phyloP scores from a whole-genome alignment of 345 rosid genomes.

The Firmiana major region DNA sequence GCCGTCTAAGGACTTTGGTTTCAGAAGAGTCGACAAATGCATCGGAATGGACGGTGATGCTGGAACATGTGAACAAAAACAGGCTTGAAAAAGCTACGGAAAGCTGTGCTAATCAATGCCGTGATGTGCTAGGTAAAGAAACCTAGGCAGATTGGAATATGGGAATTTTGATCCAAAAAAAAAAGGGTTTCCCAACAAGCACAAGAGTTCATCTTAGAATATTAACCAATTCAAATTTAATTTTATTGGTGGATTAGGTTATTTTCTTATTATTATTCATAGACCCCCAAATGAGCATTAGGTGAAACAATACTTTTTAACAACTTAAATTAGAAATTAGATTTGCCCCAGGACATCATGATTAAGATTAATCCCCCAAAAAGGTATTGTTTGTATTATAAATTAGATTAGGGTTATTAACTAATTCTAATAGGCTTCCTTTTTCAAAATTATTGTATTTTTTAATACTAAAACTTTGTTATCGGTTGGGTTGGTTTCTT shows the following conservation, averaged over 20 bases:
- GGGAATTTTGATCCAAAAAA: neutral
- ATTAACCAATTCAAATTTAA: too few relatives aligned
- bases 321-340: neutral
- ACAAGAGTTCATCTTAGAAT: too few relatives aligned
- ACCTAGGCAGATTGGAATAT: neutral
- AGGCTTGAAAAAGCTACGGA: neutral
- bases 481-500: neutral
- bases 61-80: neutral
- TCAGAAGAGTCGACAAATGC: neutral
- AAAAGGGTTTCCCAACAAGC: too few relatives aligned
- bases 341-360: neutral
- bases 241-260: too few relatives aligned
- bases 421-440: neutral
- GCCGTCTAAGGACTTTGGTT: neutral
- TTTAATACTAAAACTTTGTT: neutral
- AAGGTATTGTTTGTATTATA: neutral
- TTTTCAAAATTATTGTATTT: neutral
- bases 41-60: neutral
- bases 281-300: too few relatives aligned
- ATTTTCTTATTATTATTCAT: too few relatives aligned
- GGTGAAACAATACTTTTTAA: too few relatives aligned
- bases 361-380: neutral
- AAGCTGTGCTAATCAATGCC: neutral
- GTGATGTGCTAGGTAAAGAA: neutral
- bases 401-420: neutral